Base-by-base conservation (phyloP, 2,329 filamentous ascomycete genomes). In the Aspergillus candidus region DNA sequence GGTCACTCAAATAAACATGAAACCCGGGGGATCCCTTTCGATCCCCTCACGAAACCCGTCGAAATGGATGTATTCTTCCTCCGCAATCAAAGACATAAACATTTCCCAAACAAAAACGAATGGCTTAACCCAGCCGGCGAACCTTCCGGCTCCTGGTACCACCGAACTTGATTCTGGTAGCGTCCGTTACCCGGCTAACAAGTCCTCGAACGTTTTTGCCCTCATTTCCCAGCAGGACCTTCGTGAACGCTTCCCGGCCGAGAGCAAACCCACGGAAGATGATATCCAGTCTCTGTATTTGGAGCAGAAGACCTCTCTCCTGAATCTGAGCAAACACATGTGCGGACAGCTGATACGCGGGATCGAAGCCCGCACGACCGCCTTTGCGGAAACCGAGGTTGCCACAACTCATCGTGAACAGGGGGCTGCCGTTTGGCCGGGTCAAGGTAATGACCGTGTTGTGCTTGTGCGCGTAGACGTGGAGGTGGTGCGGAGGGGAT, bases 381-480 rank as follows among this genome's bases (percentile, higher is more conserved):
- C 80, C 75, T 71, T 97, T 94, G 59, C 77, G 79, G 72, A 96
- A 96, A n/a, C 91, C 91, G 47, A 98, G 80, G 60, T 95, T 89
- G 38, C 93, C 93, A 47, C 83, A 79, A 2, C 86, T 86, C 56
- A 94, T 69, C 11, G 84, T 88, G 52, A 98, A 75, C 52, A 97
- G 78, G 22, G 88, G 79, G 52, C 88, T 79, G 38, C 84, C 78
- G 64, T 88, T 83, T 22, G 93, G 90, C 59, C 84, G 83, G 15
- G 89, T 88, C 54, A 96, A 79, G 1, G 90, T 96, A 59, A 98
- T 79, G 69, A 97, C 88, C 14, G 88, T 93, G 73, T 98, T 98
- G 78, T 96, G 93, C 72, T 88, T 94, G 65, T 86, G 84, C 22
- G 85, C 73, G 70, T 82, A 91, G 65, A 98, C 75, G 72, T 95